Percentiles rank a stretch among this genome's conserved stretches.
Conservation (phyloP, 2,329 filamentous ascomycete species). For the Calonectria ilicicola region DNA sequence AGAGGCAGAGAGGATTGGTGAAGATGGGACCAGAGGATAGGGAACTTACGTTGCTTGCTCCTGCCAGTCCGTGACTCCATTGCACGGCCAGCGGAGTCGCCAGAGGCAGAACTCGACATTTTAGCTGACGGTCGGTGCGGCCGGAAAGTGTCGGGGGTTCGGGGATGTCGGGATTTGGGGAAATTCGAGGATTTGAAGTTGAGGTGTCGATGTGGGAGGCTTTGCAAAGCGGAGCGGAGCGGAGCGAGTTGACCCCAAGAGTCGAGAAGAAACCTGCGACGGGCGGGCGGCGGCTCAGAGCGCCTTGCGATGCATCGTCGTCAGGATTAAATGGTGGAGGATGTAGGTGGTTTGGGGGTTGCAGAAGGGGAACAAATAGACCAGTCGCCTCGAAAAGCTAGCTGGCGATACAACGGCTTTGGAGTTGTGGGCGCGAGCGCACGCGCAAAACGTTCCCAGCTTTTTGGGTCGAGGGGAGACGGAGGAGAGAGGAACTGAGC, state of each 20-base stretch:
- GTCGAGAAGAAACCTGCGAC: slow-evolving; percentile 45
- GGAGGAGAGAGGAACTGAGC: slow-evolving; percentile 27
- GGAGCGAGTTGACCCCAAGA: slow-evolving; percentile 38
- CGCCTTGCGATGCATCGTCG: slow-evolving; percentile 43
- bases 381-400: slow-evolving; percentile 41
- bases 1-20: slow-evolving; percentile 8
- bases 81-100: slow-evolving; percentile 58
- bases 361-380: slow-evolving; percentile 18
- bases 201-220: slow-evolving; percentile 25
- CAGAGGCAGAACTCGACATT: slow-evolving; percentile 52
- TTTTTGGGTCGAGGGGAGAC: slow-evolving; percentile 35
- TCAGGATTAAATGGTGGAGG: slow-evolving; percentile 24
- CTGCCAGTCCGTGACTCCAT: slow-evolving; percentile 83
- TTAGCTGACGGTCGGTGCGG: slow-evolving; percentile 30
- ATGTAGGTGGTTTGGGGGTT: slow-evolving; percentile 33
- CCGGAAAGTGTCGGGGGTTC: slow-evolving; percentile 32
- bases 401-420: slow-evolving; percentile 45
- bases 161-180: slow-evolving; percentile 26
- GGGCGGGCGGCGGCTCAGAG: slow-evolving; percentile 40
- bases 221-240: slow-evolving; percentile 31
- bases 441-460: slow-evolving; percentile 41
- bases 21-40: slow-evolving; percentile 20
- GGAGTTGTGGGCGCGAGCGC: slow-evolving; percentile 43
- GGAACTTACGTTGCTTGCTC: slow-evolving; percentile 82
- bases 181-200: neutral